Conservation (phyloP, 208 protist species). For the Sergeia podlipaevii region DNA sequence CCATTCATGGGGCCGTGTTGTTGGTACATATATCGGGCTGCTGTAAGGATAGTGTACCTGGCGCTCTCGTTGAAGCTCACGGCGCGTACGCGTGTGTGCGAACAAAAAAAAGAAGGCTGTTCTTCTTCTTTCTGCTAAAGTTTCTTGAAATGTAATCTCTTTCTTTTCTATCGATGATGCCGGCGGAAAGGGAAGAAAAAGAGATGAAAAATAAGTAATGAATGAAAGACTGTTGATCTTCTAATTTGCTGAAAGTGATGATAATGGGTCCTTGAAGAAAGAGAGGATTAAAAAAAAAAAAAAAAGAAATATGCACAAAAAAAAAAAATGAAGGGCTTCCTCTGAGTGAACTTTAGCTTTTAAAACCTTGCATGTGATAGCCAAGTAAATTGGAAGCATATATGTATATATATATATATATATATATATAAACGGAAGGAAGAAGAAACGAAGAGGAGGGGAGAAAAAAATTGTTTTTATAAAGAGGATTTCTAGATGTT, state of each 20-base stretch:
- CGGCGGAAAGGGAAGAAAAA: neutral
- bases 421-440: no score
- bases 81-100: neutral
- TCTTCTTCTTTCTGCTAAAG: neutral
- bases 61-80: neutral
- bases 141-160: neutral
- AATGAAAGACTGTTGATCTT: neutral
- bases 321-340: no score
- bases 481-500: neutral
- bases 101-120: conserved; percentile 6
- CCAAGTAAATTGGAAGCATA: no score
- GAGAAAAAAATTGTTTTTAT: conserved; percentile 6
- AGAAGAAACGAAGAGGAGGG: conserved; percentile 1
- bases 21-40: neutral
- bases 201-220: neutral
- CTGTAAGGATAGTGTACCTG: neutral
- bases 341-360: no score
- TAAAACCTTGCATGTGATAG: no score
- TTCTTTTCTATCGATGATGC: no score
- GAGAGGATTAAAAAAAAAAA: conserved; percentile 1
- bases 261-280: neutral
- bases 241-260: conserved; percentile 1
- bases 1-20: conserved; percentile 8
- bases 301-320: conserved; percentile 4
- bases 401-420: no score